Base-by-base conservation (phyloP, 163 green algal genomes). In the Dunaliella salina region DNA sequence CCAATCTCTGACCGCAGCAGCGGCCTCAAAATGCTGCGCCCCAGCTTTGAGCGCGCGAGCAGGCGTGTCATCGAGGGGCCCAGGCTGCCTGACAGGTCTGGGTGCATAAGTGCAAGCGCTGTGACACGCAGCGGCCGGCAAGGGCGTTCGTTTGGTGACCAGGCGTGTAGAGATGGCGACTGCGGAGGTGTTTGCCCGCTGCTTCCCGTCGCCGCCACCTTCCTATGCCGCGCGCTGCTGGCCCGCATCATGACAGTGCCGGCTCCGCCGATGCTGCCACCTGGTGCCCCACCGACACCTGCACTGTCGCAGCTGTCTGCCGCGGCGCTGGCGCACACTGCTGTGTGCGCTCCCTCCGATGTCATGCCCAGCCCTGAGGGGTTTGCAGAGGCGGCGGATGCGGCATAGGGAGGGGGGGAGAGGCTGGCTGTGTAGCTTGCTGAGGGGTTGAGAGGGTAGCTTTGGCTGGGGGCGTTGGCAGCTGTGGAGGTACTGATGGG, bases 1-100 rank as follows among this genome's bases (percentile, higher is more conserved):
- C 94, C 93, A n/a, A 96, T 82, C 90, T 97, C 93, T 11, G 86
- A 90, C 0, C 94, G 85, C 88, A 97, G 86, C 88, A 97, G 91
- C 45, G 90, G 90, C 40, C 92, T 88, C 84, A 97, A 90, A 78
- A 96, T 92, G 50, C 86, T 86, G 33, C 95, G 86, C 15, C 94
- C 94, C 33, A 97, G 85, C 72, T 89, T 91, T 81, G 87, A 92
- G 80, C 85, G 57, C 13, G 87, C 90, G 71, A 97, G 90, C 85
- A 96, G 86, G 20, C 91, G 90, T 1, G 87, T 91, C n/a, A 96
- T 91, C 3, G 86, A 83, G 0, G 91, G 88, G 11, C 91, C 89
- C 17, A 90, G 81, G 35, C 88, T 79, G 8, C 91, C 89, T 8
- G 81, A 87, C 25, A 94, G 75, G 84, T 93, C 92, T 29, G 94